Percentiles rank a stretch among this genome's conserved stretches.
Conservation (phyloP, 768 basidiomycete species). For the Mycena leptocephala region DNA sequence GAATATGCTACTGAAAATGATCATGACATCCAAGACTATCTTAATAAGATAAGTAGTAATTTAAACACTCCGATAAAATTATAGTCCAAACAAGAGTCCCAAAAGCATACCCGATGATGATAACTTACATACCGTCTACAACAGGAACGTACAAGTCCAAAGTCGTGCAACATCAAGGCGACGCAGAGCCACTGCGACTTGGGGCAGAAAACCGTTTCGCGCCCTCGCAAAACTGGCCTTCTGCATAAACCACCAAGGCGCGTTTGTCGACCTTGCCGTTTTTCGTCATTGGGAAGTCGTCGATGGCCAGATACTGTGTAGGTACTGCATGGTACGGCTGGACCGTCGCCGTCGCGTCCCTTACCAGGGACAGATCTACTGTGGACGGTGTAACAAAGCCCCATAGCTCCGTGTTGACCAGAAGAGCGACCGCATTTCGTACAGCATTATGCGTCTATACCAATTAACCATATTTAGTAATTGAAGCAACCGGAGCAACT, state of each 20-base stretch:
- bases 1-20: neutral
- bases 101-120: neutral
- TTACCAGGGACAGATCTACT: conserved; percentile 50
- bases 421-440: conserved; percentile 55
- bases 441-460: conserved; percentile 51
- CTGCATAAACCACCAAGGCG: conserved; percentile 40
- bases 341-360: conserved; percentile 52
- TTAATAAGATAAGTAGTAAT: neutral
- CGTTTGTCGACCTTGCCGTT: conserved; percentile 61
- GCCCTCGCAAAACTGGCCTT: conserved; percentile 33
- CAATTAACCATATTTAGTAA: neutral
- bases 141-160: neutral
- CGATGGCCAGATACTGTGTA: conserved; percentile 54
- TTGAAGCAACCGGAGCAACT: too few relatives aligned
- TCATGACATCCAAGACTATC: neutral
- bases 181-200: conserved; percentile 31
- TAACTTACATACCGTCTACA: neutral
- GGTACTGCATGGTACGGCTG: conserved; percentile 69
- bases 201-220: conserved; percentile 30
- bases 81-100: conserved; percentile 13
- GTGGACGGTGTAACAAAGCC: conserved; percentile 61
- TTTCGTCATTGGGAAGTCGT: conserved; percentile 58
- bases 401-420: conserved; percentile 62
- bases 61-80: neutral
- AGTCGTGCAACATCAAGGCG: conserved; percentile 19